Evolutionary conservation across 352 stramenopile genomes (phyloP).

Genomic region (Phytophthora pinifolia): DNA sequence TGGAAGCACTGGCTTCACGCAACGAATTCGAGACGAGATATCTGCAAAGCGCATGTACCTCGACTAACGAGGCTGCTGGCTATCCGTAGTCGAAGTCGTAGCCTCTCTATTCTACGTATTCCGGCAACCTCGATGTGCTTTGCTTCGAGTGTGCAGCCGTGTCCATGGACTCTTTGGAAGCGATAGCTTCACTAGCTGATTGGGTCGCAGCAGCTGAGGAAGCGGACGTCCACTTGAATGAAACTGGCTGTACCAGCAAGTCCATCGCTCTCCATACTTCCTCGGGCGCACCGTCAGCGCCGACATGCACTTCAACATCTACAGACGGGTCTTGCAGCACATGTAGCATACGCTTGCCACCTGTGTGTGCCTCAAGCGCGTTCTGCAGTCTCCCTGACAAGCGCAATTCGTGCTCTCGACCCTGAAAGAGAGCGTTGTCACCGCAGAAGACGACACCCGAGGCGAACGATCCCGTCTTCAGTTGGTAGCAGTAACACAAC

Average conservation of each 20-base stretch:
- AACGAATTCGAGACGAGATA: conserved; percentile 30
- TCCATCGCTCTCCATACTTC: conserved; percentile 29
- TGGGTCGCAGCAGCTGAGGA: neutral
- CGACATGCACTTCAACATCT: conserved; percentile 42
- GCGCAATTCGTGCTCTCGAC: conserved; percentile 19
- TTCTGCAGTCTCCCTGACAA: conserved; percentile 31
- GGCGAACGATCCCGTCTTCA: conserved; percentile 22
- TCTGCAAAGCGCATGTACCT: conserved; percentile 21
- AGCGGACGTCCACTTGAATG: neutral
- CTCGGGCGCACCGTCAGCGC: conserved; percentile 32
- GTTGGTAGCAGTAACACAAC: too few relatives aligned
- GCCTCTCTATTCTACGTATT: conserved; percentile 9
- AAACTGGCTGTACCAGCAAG: conserved; percentile 12
- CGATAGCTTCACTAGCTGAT: neutral
- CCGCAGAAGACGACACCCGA: conserved; percentile 27
- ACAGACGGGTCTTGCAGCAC: conserved; percentile 33
- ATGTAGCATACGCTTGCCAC: conserved; percentile 25
- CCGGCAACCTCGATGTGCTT: conserved; percentile 9
- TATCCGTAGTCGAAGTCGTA: neutral
- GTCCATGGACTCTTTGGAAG: neutral
- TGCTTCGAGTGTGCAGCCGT: conserved; percentile 5
- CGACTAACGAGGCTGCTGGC: conserved; percentile 4
- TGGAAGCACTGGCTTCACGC: conserved; percentile 15
- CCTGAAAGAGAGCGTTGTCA: conserved; percentile 17
- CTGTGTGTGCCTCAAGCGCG: conserved; percentile 24